Percentiles rank a stretch among this genome's conserved stretches.
Evolutionary conservation across 2,329 filamentous ascomycete genomes (phyloP).

Genomic region (Sarocladiaceae sp.): DNA sequence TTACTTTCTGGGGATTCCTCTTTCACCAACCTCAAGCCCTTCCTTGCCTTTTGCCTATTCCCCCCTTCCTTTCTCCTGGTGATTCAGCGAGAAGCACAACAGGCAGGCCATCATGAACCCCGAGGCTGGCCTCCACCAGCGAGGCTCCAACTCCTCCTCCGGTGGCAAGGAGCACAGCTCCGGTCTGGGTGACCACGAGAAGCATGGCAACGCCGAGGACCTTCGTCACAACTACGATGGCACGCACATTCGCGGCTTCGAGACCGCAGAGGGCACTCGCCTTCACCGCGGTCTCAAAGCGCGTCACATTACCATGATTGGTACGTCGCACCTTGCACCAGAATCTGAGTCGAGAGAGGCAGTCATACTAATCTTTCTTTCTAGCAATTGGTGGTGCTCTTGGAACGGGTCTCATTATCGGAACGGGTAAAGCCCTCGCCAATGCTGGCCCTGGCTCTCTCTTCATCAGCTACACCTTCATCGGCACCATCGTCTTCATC

Average conservation of each 20-base stretch:
- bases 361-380: not conserved
- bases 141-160: slow-evolving; percentile 4
- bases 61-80: not conserved
- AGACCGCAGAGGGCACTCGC: slow-evolving; percentile 41
- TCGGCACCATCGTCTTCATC: slow-evolving; percentile 68
- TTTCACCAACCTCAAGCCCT: not conserved
- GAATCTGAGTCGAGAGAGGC: too few relatives aligned
- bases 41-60: not conserved
- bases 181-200: not conserved
- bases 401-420: slow-evolving; percentile 68
- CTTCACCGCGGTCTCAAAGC: slow-evolving; percentile 48
- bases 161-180: slow-evolving; percentile 6
- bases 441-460: slow-evolving; percentile 57
- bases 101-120: not conserved
- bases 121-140: slow-evolving; percentile 6
- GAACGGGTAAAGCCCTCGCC: slow-evolving; percentile 50
- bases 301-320: slow-evolving; percentile 50
- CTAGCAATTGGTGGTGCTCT: slow-evolving; percentile 66
- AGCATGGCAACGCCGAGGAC: slow-evolving; percentile 1
- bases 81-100: not conserved
- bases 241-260: slow-evolving; percentile 38
- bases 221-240: slow-evolving; percentile 20
- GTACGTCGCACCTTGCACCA: not conserved
- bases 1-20: too few relatives aligned
- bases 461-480: slow-evolving; percentile 63